These are phyloP conservation scores for Phaeotremella skinneri DNA, from an alignment of 768 basidiomycete genomes.

Conservation along the genomic window DNA sequence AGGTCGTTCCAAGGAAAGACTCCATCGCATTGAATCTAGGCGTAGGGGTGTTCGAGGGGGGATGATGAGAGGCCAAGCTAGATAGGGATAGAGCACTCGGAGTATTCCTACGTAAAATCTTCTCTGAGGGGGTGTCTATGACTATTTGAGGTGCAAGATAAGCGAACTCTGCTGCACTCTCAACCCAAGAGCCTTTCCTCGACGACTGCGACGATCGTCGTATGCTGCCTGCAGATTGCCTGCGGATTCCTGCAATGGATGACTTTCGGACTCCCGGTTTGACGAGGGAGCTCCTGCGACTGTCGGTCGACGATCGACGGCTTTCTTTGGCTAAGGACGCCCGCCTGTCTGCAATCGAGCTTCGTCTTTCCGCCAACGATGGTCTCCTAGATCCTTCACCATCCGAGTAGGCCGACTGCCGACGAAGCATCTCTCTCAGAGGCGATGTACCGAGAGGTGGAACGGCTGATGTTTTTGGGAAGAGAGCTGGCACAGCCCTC, in stretches of 20 bases:
- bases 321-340: constrained; percentile 19
- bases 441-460: constrained; percentile 34
- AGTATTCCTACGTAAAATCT: constrained; percentile 14
- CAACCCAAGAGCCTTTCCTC: not conserved
- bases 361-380: constrained; percentile 14
- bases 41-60: constrained; percentile 8
- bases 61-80: not conserved
- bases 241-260: constrained; percentile 34
- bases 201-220: not conserved
- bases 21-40: constrained; percentile 38
- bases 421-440: constrained; percentile 25
- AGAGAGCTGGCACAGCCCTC: constrained; percentile 18
- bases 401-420: constrained; percentile 34
- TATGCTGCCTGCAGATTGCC: not conserved
- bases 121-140: constrained; percentile 27
- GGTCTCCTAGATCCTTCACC: constrained; percentile 17
- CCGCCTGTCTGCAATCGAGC: constrained; percentile 16
- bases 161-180: constrained; percentile 27
- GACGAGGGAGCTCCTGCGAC: not conserved
- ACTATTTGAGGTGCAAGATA: constrained; percentile 42
- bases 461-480: constrained; percentile 25
- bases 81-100: constrained; percentile 24
- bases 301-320: constrained; percentile 11
- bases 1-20: constrained; percentile 28
- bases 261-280: constrained; percentile 26